Base-by-base conservation (phyloP, 768 basidiomycete genomes). In the Termitomyces sp. region DNA sequence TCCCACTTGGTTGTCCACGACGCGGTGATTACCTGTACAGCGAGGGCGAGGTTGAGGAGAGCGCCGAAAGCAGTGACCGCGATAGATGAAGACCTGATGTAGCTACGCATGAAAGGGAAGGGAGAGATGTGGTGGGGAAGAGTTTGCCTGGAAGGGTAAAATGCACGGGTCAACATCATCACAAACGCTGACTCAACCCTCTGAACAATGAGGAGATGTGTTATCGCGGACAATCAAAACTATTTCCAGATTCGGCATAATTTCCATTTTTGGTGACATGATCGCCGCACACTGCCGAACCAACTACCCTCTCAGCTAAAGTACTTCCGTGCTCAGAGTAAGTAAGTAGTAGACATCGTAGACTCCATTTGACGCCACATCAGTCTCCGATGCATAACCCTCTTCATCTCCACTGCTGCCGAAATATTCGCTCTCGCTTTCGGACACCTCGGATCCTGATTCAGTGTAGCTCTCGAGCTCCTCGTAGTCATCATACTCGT, bases 1-100 rank as follows among this genome's bases (percentile, higher is more conserved):
- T 78, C 78, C 69, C 74, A 74, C 58, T 73, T 75, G 58, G 74
- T 60, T 3, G 62, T 62, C 47, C 61, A 62, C 62, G 64, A 68
- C 49, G 65, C 55, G 26, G 65, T 45, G 22, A 68, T 53, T 7
- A 70, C 62, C 53, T 67, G 69, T 9, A 65, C 52, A 62, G 64
- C 42, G 69, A 70, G 49, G 63, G 66, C 70, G 12, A 62, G 57
- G 56, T 70, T 68, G 82, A 58, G 37, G 17, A 65, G 30, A 2
- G 65, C 55, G 5, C 69, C 69, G 11, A 66, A 62, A 37, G 65
- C 53, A 24, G 69, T 64, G 58, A 64, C 62, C n/a, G 56, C 56
- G 24, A 68, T 57, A 24, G 69, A 65, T 22, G 66, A 65, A 30
- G 64, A 62, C 64, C 67, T 70, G 44, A 60, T 55, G 51, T 64